phyloP scores from a whole-genome alignment of 495 filamentous ascomycete species.

The Neurospora pannonica region DNA sequence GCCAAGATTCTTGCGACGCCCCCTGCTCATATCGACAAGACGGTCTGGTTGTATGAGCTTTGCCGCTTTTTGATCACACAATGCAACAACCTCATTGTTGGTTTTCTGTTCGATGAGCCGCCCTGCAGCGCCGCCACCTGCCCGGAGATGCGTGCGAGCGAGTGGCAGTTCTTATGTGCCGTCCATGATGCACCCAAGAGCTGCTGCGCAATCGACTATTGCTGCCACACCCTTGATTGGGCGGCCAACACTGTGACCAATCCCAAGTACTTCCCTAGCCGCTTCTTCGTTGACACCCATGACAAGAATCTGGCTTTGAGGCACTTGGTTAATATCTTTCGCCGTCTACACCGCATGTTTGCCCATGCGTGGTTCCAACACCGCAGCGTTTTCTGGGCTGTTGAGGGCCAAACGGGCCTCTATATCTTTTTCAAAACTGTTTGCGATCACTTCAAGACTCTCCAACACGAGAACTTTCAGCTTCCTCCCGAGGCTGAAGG shows the following conservation, averaged over 20 bases:
- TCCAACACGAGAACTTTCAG: slow-evolving; percentile 91
- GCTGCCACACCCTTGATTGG: slow-evolving; percentile 96
- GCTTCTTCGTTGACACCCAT: slow-evolving; percentile 57
- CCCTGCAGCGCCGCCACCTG: slow-evolving; percentile 81
- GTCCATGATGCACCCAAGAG: slow-evolving; percentile 91
- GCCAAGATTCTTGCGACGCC: slow-evolving; percentile 66
- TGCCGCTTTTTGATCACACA: slow-evolving; percentile 90
- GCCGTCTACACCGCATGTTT: slow-evolving; percentile 90
- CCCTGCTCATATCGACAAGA: slow-evolving; percentile 69
- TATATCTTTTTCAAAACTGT: slow-evolving; percentile 97
- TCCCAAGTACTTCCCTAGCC: slow-evolving; percentile 83
- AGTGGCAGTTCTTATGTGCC: slow-evolving; percentile 98
- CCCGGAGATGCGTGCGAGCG: slow-evolving; percentile 94
- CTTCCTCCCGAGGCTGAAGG: slow-evolving; percentile 90
- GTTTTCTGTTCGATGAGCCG: slow-evolving; percentile 81
- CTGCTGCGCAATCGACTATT: slow-evolving; percentile 98
- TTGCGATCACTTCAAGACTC: slow-evolving; percentile 78
- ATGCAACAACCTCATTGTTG: slow-evolving; percentile 82
- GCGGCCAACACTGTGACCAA: slow-evolving; percentile 84
- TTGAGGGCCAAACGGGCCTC: slow-evolving; percentile 78
- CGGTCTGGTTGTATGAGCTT: slow-evolving; percentile 94
- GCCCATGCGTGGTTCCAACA: slow-evolving; percentile 99
- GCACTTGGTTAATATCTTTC: slow-evolving; percentile 87
- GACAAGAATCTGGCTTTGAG: slow-evolving; percentile 61
- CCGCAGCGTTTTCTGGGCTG: slow-evolving; percentile 86